Percentiles rank a stretch among this genome's conserved stretches.
Evolutionary conservation across 2,329 filamentous ascomycete species (phyloP).

Genomic region (Hypocrella siamensis): DNA sequence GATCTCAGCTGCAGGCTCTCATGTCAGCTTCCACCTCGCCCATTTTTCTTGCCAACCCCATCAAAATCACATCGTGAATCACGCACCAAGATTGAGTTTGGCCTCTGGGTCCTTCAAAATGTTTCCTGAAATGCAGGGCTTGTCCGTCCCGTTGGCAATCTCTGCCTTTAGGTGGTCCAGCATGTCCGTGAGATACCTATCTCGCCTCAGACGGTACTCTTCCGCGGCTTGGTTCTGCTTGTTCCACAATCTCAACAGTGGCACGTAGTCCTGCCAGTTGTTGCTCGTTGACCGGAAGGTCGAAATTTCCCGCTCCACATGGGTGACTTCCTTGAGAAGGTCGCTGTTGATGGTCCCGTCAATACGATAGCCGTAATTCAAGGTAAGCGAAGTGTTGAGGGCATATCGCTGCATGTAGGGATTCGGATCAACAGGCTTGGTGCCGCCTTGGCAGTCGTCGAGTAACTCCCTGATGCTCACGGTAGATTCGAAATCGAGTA

Average conservation of each 20-base stretch:
- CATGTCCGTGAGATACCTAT: conserved; percentile 50
- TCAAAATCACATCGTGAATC: neutral
- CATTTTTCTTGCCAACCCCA: too few species aligned
- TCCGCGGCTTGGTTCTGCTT: conserved; percentile 45
- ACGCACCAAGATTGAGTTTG: conserved; percentile 19
- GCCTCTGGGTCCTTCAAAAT: conserved; percentile 40
- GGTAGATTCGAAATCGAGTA: conserved; percentile 62
- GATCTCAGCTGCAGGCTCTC: conserved; percentile 42
- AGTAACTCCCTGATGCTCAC: conserved; percentile 59
- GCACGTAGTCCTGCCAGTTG: conserved; percentile 79
- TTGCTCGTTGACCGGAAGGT: conserved; percentile 67
- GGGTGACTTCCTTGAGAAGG: conserved; percentile 56
- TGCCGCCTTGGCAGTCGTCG: conserved; percentile 44
- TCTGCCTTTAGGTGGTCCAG: conserved; percentile 37
- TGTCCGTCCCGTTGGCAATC: conserved; percentile 23
- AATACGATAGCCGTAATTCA: conserved; percentile 69
- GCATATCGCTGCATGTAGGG: conserved; percentile 63
- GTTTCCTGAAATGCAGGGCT: conserved; percentile 24
- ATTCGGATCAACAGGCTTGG: conserved; percentile 51
- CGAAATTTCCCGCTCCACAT: conserved; percentile 60
- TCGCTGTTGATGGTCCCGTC: conserved; percentile 51
- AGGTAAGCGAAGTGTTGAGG: conserved; percentile 59
- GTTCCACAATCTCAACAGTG: conserved; percentile 49
- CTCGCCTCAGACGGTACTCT: conserved; percentile 51
- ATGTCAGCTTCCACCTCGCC: neutral